Conservation (phyloP, 768 basidiomycete species). For the Strobilomyces dryophilus region DNA sequence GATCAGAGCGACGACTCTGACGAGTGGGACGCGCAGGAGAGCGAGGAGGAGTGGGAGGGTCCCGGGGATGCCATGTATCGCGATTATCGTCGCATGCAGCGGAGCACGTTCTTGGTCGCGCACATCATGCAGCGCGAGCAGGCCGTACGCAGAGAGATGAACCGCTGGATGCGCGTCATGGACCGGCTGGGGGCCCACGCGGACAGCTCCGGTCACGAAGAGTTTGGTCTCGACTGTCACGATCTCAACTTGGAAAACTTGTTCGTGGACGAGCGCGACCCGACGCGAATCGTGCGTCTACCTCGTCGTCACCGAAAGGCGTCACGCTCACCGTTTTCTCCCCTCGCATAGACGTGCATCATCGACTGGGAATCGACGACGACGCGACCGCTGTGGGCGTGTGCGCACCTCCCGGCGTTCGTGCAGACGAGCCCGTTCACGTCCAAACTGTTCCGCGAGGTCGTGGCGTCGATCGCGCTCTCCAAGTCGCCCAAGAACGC, state of each 20-base stretch:
- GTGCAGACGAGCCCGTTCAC: conserved; percentile 76
- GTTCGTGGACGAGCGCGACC: conserved; percentile 70
- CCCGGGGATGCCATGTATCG: conserved; percentile 76
- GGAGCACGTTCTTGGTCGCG: conserved; percentile 73
- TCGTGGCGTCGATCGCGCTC: conserved; percentile 47
- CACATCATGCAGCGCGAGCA: conserved; percentile 65
- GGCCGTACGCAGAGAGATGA: conserved; percentile 64
- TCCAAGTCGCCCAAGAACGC: conserved; percentile 18
- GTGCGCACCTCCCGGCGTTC: conserved; percentile 77
- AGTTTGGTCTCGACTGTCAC: conserved; percentile 80
- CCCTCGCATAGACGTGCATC: conserved; percentile 60
- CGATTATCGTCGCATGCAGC: conserved; percentile 79
- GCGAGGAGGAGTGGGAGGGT: conserved; percentile 71
- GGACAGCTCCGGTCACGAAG: conserved; percentile 39
- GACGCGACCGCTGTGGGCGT: conserved; percentile 80
- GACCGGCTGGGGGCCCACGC: conserved; percentile 42
- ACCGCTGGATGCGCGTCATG: conserved; percentile 66
- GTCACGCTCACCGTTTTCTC: neutral
- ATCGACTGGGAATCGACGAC: conserved; percentile 94
- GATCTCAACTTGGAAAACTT: conserved; percentile 83
- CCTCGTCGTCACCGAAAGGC: neutral
- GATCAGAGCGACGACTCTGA: conserved; percentile 75
- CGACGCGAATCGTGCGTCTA: conserved; percentile 62
- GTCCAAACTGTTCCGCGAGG: conserved; percentile 63
- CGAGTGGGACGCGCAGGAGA: conserved; percentile 76